Evolutionary conservation across 768 basidiomycete species (phyloP).

Genomic region (Trametopsis cervina): DNA sequence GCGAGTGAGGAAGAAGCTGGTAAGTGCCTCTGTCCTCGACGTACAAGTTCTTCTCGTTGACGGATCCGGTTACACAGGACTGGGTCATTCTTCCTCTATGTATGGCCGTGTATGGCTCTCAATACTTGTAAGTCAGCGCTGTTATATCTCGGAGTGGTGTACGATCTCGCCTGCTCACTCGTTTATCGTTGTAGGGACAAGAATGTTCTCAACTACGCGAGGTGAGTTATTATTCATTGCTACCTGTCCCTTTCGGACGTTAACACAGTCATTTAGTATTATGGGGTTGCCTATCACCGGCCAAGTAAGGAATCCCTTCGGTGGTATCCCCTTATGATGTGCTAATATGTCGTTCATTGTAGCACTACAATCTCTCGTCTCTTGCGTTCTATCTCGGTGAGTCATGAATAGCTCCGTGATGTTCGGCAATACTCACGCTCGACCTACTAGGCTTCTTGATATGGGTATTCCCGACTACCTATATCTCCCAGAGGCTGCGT

Average conservation of each 20-base stretch:
- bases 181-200: slow-evolving; percentile 44
- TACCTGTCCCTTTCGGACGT: not conserved
- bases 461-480: slow-evolving; percentile 64
- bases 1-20: slow-evolving; percentile 51
- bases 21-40: slow-evolving; percentile 28
- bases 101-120: slow-evolving; percentile 61
- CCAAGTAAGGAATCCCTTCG: slow-evolving; percentile 35
- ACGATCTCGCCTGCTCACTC: slow-evolving; percentile 1
- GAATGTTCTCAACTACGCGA: slow-evolving; percentile 63
- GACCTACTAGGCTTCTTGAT: slow-evolving; percentile 39
- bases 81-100: slow-evolving; percentile 45
- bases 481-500: slow-evolving; percentile 53
- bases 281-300: slow-evolving; percentile 63
- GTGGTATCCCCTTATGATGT: not conserved
- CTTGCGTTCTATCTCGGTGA: slow-evolving; percentile 59
- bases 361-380: slow-evolving; percentile 60
- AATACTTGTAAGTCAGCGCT: slow-evolving; percentile 43
- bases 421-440: not conserved
- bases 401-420: not conserved
- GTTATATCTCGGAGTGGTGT: not conserved
- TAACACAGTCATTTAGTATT: slow-evolving; percentile 30
- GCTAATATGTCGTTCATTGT: not conserved
- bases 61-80: slow-evolving; percentile 30
- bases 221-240: slow-evolving; percentile 26
- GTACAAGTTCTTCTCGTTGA: not conserved